These are phyloP conservation scores for Tylopilus subfusipes DNA, from an alignment of 768 basidiomycete genomes.

Conservation along the genomic window DNA sequence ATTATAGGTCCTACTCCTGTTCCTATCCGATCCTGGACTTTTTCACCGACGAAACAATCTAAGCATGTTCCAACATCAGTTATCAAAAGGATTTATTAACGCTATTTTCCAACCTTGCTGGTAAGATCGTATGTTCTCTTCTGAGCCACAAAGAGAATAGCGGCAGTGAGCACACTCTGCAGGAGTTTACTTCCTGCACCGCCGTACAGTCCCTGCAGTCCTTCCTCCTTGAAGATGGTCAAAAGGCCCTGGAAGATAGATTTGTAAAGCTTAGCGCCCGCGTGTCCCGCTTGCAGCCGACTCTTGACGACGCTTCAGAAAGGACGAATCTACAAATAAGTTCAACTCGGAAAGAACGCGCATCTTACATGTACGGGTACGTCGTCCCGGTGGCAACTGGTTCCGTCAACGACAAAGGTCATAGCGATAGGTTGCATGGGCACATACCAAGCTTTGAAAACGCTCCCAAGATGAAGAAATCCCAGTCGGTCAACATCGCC, in stretches of 20 bases:
- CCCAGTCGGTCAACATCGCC: slow-evolving; percentile 70
- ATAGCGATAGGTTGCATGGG: background rate
- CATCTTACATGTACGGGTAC: slow-evolving; percentile 69
- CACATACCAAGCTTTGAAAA: slow-evolving; percentile 78
- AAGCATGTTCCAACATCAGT: slow-evolving; percentile 1
- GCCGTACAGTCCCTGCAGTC: slow-evolving; percentile 78
- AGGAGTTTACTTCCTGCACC: slow-evolving; percentile 85
- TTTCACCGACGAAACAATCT: slow-evolving; percentile 16
- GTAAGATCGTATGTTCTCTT: slow-evolving; percentile 75
- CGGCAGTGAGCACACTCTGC: slow-evolving; percentile 91
- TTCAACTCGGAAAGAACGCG: background rate
- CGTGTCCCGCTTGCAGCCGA: slow-evolving; percentile 72
- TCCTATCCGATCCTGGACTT: slow-evolving; percentile 1
- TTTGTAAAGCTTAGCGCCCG: slow-evolving; percentile 63
- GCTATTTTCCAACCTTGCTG: slow-evolving; percentile 38
- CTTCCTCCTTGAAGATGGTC: slow-evolving; percentile 76
- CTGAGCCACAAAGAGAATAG: slow-evolving; percentile 90
- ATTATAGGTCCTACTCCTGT: background rate
- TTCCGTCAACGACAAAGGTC: background rate
- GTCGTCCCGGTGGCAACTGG: slow-evolving; percentile 54
- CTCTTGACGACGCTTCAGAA: slow-evolving; percentile 65
- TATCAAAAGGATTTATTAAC: background rate
- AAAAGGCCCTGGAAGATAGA: slow-evolving; percentile 76
- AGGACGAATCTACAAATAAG: background rate
- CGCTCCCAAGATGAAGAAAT: slow-evolving; percentile 94